Evolutionary conservation across 78 protist genomes (phyloP), one percentile per base, ranked within the genome.

Genomic region (Dictyostelium purpureum): DNA sequence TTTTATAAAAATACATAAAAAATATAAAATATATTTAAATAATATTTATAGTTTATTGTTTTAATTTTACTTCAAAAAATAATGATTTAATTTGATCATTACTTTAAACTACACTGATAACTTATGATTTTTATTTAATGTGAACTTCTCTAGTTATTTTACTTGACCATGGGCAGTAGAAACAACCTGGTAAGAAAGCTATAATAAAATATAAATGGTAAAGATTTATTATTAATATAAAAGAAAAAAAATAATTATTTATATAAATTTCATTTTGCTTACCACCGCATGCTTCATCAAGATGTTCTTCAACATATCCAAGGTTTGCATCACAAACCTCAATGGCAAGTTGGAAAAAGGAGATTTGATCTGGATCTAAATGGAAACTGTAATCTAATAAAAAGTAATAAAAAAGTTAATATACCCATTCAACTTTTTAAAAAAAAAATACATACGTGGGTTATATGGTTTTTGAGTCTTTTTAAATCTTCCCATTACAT

Each of bases 261-360:
- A n/a, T n/a, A n/a, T n/a, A n/a, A n/a, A n/a, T n/a, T n/a, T n/a
- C n/a, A n/a, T n/a, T n/a, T n/a, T n/a, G n/a, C 69, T 61, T 61
- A 61, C 69, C 26, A 49, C 79, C 79, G 51, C 79, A 74, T 18
- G 66, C 79, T 51, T 74, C 66, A 74, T 51, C 79, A n/a, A 74
- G 11, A 74, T 74, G 59, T 11, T 74, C 79, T 74, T 74, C 63
- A 37, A 33, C 43, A 74, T 74, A 74, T 7, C 14, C 4, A 51
- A 51, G 42, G 0, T 42, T 12, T 16, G 79, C 65, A 51, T 74
- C 79, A 61, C 69, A 61, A 28, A 61, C 87, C 31, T 79, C 87
- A 21, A 79, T 79, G 14, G 87, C 87, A 7, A 63, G 24, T 2
- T 42, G 38, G 9, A 79, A 79, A 47, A 79, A 79, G n/a, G 76